A percentile compares a stretch with the other conserved stretches of the same genome.
phyloP scores from a whole-genome alignment of 805 yeast genomes.

The Brettanomyces nanus region DNA sequence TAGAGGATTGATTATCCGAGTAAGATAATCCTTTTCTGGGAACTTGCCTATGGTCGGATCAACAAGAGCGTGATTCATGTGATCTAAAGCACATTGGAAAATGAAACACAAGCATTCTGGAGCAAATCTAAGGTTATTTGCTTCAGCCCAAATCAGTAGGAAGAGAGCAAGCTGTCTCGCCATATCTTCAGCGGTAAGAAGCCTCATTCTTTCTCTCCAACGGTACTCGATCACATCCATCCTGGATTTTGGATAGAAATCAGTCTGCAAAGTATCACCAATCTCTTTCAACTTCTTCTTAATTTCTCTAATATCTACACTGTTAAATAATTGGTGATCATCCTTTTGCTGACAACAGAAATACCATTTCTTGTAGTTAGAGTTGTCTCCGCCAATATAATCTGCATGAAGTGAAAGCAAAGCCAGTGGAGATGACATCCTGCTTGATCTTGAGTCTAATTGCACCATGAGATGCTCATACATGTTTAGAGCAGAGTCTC shows the following conservation, averaged over 20 bases:
- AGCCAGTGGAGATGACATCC: conserved; percentile 67
- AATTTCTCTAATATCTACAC: conserved; percentile 52
- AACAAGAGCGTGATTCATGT: conserved; percentile 30
- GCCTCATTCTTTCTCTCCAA: conserved; percentile 64
- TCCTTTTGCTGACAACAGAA: conserved; percentile 76
- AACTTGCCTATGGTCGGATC: conserved; percentile 2
- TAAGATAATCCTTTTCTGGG: conserved; percentile 26
- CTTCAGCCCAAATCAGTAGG: conserved; percentile 68
- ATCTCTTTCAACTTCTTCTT: conserved; percentile 54
- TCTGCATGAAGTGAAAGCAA: conserved; percentile 75
- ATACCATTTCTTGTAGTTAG: conserved; percentile 89
- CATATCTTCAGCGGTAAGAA: conserved; percentile 45
- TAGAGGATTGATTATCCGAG: conserved; percentile 36
- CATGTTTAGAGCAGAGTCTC: conserved; percentile 70
- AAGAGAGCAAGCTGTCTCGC: conserved; percentile 58
- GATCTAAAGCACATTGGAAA: conserved; percentile 47
- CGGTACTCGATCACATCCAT: conserved; percentile 73
- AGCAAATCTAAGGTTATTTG: conserved; percentile 51
- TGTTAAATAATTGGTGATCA: conserved; percentile 56
- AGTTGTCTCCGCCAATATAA: conserved; percentile 83
- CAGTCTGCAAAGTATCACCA: conserved; percentile 12
- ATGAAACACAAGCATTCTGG: conserved; percentile 48
- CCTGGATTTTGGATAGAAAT: conserved; percentile 22
- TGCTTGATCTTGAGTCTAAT: conserved; percentile 79
- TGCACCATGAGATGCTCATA: conserved; percentile 71